Conservation (phyloP, 164 flowering plant genomes). For the Buxus sempervirens region DNA sequence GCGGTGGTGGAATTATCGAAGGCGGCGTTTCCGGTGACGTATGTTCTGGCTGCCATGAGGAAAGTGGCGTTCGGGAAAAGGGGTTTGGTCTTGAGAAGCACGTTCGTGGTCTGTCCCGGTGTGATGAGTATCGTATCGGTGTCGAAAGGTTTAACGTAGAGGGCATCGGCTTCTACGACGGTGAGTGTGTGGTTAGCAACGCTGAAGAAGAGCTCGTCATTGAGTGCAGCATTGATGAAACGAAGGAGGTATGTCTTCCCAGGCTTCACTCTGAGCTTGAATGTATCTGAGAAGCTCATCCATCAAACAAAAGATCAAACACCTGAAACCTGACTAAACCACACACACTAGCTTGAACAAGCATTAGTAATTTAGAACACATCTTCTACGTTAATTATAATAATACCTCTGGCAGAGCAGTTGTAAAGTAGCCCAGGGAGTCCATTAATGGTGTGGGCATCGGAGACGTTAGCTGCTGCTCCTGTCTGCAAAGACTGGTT, state of each 20-base stretch:
- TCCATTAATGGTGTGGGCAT: conserved; percentile 30
- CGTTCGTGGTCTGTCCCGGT: conserved; percentile 57
- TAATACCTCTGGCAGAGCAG: conserved; percentile 24
- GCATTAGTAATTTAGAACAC: too few relatives aligned
- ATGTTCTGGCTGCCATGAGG: conserved; percentile 21
- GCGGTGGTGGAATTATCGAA: conserved; percentile 21
- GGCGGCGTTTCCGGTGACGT: conserved; percentile 13
- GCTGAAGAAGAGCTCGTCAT: conserved; percentile 59
- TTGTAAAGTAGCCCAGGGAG: conserved; percentile 25
- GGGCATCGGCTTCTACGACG: conserved; percentile 51
- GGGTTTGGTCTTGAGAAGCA: conserved; percentile 25
- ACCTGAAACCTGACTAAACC: not conserved
- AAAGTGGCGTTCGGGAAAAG: conserved; percentile 5
- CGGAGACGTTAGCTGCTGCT: conserved; percentile 25
- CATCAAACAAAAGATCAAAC: not conserved
- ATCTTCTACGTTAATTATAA: too few relatives aligned
- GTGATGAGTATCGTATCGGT: conserved; percentile 40
- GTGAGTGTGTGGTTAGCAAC: conserved; percentile 45
- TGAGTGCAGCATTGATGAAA: conserved; percentile 49
- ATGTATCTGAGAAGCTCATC: too few relatives aligned
- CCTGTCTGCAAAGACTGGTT: conserved; percentile 23
- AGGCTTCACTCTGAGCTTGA: conserved; percentile 33
- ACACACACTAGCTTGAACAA: not conserved
- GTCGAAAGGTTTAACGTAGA: conserved; percentile 46
- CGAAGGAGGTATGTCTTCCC: conserved; percentile 53